phyloP scores from a whole-genome alignment of 2,329 filamentous ascomycete genomes.

The Arthrobotrys pseudoclavata region DNA sequence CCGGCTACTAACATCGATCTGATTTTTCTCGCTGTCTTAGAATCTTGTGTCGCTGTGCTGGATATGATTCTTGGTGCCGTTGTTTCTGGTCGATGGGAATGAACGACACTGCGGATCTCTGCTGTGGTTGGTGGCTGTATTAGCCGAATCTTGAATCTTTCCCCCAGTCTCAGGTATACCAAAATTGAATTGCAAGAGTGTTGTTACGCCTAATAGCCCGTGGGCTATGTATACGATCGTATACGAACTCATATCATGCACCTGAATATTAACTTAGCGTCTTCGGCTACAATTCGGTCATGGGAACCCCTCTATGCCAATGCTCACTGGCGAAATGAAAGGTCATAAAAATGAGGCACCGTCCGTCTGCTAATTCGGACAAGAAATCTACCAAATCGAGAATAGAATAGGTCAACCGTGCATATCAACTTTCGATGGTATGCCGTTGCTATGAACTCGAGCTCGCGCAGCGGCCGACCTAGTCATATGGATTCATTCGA shows the following conservation, averaged over 20 bases:
- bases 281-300: not conserved
- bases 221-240: no score
- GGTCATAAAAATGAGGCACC: not conserved
- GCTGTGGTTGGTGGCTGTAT: not conserved
- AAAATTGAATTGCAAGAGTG: no score
- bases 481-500: not conserved
- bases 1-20: not conserved
- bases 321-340: not conserved
- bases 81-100: not conserved
- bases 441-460: no score
- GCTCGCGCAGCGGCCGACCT: not conserved
- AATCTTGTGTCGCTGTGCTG: slow-evolving; percentile 12
- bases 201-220: no score
- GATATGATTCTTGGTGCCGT: not conserved
- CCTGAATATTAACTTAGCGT: not conserved
- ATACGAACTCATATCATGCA: not conserved
- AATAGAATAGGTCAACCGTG: not conserved
- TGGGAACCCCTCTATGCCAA: not conserved
- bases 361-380: not conserved
- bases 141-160: not conserved
- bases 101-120: not conserved
- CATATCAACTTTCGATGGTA: no score
- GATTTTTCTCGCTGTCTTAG: slow-evolving; percentile 9
- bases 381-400: not conserved
- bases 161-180: not conserved